Conservation (phyloP, 345 rosid species). For the Boechera divaricarpa region DNA sequence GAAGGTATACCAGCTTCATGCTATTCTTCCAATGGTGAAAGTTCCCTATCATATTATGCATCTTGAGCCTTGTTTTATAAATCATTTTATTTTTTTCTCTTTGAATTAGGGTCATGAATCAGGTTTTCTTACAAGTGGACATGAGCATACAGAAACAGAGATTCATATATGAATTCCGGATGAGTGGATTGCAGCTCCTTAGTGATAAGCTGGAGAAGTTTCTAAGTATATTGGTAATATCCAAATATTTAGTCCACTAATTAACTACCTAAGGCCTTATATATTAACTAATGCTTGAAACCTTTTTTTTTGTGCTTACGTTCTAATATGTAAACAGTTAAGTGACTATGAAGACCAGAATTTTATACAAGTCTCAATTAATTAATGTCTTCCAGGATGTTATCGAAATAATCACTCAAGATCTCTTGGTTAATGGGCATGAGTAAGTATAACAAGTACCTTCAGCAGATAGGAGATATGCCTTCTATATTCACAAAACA, state of each 20-base stretch:
- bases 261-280: slow-evolving; percentile 18
- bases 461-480: slow-evolving; percentile 8
- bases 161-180: slow-evolving; percentile 66
- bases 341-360: slow-evolving; percentile 49
- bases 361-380: slow-evolving; percentile 71
- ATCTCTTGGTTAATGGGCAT: slow-evolving; percentile 69
- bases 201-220: slow-evolving; percentile 79
- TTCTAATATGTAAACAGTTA: slow-evolving; percentile 53
- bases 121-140: slow-evolving; percentile 62
- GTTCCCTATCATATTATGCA: slow-evolving; percentile 7
- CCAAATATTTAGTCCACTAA: neutral
- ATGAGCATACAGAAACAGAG: slow-evolving; percentile 48
- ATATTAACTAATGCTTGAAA: slow-evolving; percentile 29
- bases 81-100: slow-evolving; percentile 9
- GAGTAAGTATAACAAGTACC: slow-evolving; percentile 62
- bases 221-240: slow-evolving; percentile 70
- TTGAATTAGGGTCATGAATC: slow-evolving; percentile 55
- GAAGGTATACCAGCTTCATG: slow-evolving; percentile 50
- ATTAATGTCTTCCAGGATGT: slow-evolving; percentile 89
- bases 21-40: neutral
- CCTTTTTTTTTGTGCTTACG: slow-evolving; percentile 19
- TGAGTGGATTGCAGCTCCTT: slow-evolving; percentile 76
- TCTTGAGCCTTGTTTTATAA: slow-evolving; percentile 9
- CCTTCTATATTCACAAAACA: slow-evolving; percentile 12
- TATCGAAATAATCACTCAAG: slow-evolving; percentile 78